A percentile compares a stretch with the other conserved stretches of the same genome.
These are phyloP conservation scores for Trichoderma guizhouense DNA, from an alignment of 2,329 filamentous ascomycete species.

Conservation along the genomic window DNA sequence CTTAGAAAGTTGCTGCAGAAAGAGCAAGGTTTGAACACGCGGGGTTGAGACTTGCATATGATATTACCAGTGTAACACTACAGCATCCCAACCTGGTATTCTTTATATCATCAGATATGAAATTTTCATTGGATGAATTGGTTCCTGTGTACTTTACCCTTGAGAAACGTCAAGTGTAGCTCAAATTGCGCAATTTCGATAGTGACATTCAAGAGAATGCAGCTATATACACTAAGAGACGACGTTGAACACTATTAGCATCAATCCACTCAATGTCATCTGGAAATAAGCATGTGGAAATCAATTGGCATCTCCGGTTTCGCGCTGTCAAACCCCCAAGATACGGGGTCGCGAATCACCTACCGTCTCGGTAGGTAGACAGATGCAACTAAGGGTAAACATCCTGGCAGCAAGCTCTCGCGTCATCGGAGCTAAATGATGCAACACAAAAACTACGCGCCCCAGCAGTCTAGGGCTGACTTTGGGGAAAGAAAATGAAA, in stretches of 20 bases:
- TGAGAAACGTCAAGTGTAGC: neutral
- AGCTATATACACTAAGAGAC: neutral
- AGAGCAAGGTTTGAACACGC: neutral
- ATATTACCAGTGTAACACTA: neutral
- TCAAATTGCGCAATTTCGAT: conserved; percentile 14
- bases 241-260: neutral
- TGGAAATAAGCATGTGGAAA: neutral
- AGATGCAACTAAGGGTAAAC: neutral
- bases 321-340: neutral
- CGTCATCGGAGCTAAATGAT: conserved; percentile 20
- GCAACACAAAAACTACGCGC: neutral
- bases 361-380: neutral
- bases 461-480: neutral
- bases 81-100: neutral
- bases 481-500: neutral
- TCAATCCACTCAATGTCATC: neutral
- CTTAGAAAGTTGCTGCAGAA: neutral
- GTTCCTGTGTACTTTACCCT: neutral
- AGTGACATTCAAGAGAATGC: neutral
- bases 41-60: neutral
- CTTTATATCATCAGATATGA: neutral
- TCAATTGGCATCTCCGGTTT: neutral
- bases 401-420: conserved; percentile 6
- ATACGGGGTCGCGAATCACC: neutral
- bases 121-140: neutral